These are phyloP conservation scores for Obelidium mucronatum DNA, from an alignment of 192 early-diverging fungal genomes.

Conservation along the genomic window DNA sequence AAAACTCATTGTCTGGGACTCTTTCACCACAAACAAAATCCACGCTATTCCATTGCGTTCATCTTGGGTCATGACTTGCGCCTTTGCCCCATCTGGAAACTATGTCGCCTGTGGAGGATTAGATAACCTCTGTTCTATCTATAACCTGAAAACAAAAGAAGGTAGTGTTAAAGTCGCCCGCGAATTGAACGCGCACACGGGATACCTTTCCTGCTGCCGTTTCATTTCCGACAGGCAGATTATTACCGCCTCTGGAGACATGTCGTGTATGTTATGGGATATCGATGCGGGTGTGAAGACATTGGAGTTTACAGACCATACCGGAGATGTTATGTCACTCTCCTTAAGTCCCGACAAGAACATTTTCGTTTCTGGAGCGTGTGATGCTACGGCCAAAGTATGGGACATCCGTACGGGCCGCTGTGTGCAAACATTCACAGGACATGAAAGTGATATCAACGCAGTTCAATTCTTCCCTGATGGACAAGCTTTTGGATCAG, in stretches of 20 bases:
- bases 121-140: conserved; percentile 99
- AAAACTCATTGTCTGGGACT: conserved; percentile 99
- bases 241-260: conserved; percentile 94
- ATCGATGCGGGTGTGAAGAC: conserved; percentile 98
- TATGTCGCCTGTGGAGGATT: conserved; percentile 99
- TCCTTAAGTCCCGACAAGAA: conserved; percentile 92
- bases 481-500: conserved; percentile 97
- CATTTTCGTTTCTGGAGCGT: conserved; percentile 98
- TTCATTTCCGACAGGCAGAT: conserved; percentile 97
- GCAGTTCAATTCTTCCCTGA: conserved; percentile 99
- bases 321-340: conserved; percentile 98
- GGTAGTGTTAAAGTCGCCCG: conserved; percentile 93
- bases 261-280: conserved; percentile 99
- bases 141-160: conserved; percentile 95
- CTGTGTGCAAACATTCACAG: conserved; percentile 98
- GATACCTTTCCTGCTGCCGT: conserved; percentile 97
- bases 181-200: conserved; percentile 95
- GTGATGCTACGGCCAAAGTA: conserved; percentile 97
- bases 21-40: conserved; percentile 98
- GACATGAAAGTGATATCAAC: conserved; percentile 99
- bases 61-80: conserved; percentile 99
- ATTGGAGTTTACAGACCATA: conserved; percentile 97
- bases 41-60: conserved; percentile 98
- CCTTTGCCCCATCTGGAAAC: conserved; percentile 97
- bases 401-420: conserved; percentile 98